A percentile compares a stretch with the other conserved stretches of the same genome.
Evolutionary conservation across 2,329 filamentous ascomycete species (phyloP).

Genomic region (Pseudocercospora crystallina): DNA sequence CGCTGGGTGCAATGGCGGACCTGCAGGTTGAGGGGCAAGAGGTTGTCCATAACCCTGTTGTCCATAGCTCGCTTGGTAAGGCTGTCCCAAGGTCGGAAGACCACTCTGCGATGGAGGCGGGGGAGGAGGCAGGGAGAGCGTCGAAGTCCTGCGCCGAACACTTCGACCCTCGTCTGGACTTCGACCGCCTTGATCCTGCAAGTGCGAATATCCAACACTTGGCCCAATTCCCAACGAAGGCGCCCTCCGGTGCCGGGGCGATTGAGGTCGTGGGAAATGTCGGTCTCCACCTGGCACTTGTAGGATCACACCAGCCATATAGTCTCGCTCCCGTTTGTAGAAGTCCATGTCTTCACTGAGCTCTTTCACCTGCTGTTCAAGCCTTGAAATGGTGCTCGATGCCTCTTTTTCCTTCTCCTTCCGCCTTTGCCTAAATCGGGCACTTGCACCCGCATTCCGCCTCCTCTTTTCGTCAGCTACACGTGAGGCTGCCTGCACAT

Average conservation of each 20-base stretch:
- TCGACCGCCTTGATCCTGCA: slow-evolving; percentile 23
- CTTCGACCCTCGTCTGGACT: slow-evolving; percentile 31
- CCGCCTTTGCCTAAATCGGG: slow-evolving; percentile 74
- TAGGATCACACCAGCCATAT: slow-evolving; percentile 65
- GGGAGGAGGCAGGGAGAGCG: slow-evolving; percentile 26
- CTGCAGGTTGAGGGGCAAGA: slow-evolving; percentile 23
- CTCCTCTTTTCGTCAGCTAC: slow-evolving; percentile 82
- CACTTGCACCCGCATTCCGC: slow-evolving; percentile 81
- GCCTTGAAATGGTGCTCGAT: slow-evolving; percentile 64
- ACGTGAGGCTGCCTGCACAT: slow-evolving; percentile 77
- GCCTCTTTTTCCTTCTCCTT: slow-evolving; percentile 80
- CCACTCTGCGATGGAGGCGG: slow-evolving; percentile 12
- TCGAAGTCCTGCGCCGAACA: slow-evolving; percentile 30
- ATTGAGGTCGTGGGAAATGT: slow-evolving; percentile 46
- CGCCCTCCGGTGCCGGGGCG: slow-evolving; percentile 39
- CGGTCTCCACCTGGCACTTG: slow-evolving; percentile 56
- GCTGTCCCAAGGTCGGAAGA: slow-evolving; percentile 7
- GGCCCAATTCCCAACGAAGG: slow-evolving; percentile 18
- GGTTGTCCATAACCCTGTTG: slow-evolving; percentile 22
- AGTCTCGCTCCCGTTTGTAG: slow-evolving; percentile 71
- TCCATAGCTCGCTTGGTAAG: slow-evolving; percentile 18
- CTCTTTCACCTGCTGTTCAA: slow-evolving; percentile 69
- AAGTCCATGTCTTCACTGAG: slow-evolving; percentile 68
- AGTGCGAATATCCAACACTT: slow-evolving; percentile 20
- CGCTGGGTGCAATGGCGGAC: slow-evolving; percentile 18